These are phyloP conservation scores for Pythium grandisporangium DNA, from an alignment of 352 stramenopile species.

Conservation along the genomic window DNA sequence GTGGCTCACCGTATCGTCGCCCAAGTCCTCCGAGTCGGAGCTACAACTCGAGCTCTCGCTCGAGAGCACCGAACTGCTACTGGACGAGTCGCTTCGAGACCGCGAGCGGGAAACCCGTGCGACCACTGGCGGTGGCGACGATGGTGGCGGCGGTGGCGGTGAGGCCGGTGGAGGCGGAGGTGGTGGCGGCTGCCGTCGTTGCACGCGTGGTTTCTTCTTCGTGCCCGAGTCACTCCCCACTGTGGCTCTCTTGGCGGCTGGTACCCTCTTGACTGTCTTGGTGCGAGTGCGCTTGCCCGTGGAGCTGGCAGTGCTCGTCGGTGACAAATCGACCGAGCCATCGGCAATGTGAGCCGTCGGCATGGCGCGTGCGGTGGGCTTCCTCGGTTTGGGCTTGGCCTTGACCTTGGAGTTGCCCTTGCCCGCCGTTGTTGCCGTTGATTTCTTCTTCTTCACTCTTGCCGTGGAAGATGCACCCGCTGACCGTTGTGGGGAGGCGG, in stretches of 20 bases:
- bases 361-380: slow-evolving; percentile 6
- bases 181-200: too few species aligned
- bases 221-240: slow-evolving; percentile 1
- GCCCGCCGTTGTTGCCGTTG: neutral
- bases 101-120: slow-evolving; percentile 7
- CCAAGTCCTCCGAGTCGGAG: slow-evolving; percentile 16
- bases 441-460: too few species aligned
- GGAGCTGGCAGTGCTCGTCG: too few species aligned
- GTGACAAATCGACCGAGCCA: too few species aligned
- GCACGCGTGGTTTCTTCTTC: too few species aligned
- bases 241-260: slow-evolving; percentile 7
- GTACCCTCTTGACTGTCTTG: too few species aligned
- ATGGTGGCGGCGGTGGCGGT: slow-evolving; percentile 4
- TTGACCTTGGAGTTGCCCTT: neutral
- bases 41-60: slow-evolving; percentile 17
- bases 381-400: slow-evolving; percentile 2
- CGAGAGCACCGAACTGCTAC: slow-evolving; percentile 12
- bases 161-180: neutral
- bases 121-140: slow-evolving; percentile 5
- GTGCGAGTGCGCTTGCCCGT: too few species aligned
- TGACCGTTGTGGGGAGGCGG: too few species aligned
- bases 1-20: slow-evolving; percentile 2
- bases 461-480: too few species aligned
- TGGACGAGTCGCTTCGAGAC: slow-evolving; percentile 9
- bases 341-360: too few species aligned